Percentiles rank a stretch among this genome's conserved stretches.
Evolutionary conservation across 2,329 filamentous ascomycete genomes (phyloP).

Genomic region (Westerdykella sp.): DNA sequence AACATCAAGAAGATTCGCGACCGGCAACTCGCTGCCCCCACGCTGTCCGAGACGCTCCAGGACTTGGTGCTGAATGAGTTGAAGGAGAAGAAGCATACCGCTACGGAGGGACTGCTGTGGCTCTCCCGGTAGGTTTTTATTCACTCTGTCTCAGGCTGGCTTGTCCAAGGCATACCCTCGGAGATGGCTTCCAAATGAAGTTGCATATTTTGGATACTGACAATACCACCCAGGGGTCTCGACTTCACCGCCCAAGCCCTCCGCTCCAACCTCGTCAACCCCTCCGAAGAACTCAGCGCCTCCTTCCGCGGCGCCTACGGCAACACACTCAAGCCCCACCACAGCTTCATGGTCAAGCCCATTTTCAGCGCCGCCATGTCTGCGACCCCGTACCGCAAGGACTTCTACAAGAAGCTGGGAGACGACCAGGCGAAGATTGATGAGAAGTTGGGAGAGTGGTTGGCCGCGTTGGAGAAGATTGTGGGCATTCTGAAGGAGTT

Average conservation of each 20-base stretch:
- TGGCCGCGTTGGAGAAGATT: conserved; percentile 69
- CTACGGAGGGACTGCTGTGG: conserved; percentile 88
- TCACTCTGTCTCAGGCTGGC: conserved; percentile 2
- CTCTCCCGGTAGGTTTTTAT: conserved; percentile 62
- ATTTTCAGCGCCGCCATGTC: conserved; percentile 91
- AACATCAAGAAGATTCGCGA: conserved; percentile 96
- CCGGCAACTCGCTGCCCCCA: conserved; percentile 69
- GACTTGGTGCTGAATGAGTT: conserved; percentile 80
- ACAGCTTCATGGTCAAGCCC: conserved; percentile 83
- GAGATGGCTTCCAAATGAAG: neutral
- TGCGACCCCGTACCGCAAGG: conserved; percentile 85
- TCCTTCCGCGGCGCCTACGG: conserved; percentile 86
- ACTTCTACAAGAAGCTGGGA: conserved; percentile 87
- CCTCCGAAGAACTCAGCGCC: conserved; percentile 67
- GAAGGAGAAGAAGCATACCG: conserved; percentile 80
- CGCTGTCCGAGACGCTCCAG: conserved; percentile 77
- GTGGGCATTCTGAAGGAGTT: conserved; percentile 70
- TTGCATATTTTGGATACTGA: neutral
- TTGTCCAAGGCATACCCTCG: neutral
- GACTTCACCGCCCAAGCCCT: conserved; percentile 89
- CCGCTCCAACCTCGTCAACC: conserved; percentile 64
- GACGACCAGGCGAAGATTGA: conserved; percentile 57
- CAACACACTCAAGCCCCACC: conserved; percentile 82
- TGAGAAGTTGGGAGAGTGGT: conserved; percentile 61
- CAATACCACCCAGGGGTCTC: conserved; percentile 58